phyloP scores from a whole-genome alignment of 2,329 filamentous ascomycete genomes.

The Colletotrichum phormii region DNA sequence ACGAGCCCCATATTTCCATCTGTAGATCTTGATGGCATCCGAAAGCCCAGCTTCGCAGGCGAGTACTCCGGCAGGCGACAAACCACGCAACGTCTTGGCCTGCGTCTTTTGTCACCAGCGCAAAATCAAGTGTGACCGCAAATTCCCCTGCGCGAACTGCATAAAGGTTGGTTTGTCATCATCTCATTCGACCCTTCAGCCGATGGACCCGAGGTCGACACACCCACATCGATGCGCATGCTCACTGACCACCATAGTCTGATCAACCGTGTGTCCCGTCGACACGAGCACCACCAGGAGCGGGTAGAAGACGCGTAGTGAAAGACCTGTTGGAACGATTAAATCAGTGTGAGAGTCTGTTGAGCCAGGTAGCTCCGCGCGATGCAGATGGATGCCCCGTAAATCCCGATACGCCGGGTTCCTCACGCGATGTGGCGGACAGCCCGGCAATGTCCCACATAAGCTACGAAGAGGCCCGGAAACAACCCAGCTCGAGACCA shows the following conservation, averaged over 20 bases:
- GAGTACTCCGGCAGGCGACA: conserved; percentile 3
- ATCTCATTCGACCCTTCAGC: background rate
- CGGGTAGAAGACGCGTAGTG: conserved; percentile 14
- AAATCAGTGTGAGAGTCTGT: conserved; percentile 23
- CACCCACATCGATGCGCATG: background rate
- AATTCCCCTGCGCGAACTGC: conserved; percentile 65
- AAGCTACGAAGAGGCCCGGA: conserved; percentile 28
- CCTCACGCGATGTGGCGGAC: background rate
- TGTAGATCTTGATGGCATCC: conserved; percentile 20
- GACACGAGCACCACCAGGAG: conserved; percentile 20
- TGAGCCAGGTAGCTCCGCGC: conserved; percentile 24
- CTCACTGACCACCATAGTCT: conserved; percentile 64
- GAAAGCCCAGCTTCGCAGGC: conserved; percentile 17
- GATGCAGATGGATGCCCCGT: conserved; percentile 9
- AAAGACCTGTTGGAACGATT: conserved; percentile 26
- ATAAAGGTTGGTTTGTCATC: conserved; percentile 43
- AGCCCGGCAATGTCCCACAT: conserved; percentile 19
- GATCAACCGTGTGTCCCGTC: conserved; percentile 27
- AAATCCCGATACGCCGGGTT: background rate
- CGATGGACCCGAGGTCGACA: conserved; percentile 2
- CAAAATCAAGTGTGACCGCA: conserved; percentile 72
- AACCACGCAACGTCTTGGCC: conserved; percentile 38
- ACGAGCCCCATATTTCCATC: background rate
- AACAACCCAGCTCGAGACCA: conserved; percentile 9
- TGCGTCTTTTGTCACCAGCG: conserved; percentile 70